phyloP scores from a whole-genome alignment of 2,329 filamentous ascomycete genomes.

The Mariannaea sp. region DNA sequence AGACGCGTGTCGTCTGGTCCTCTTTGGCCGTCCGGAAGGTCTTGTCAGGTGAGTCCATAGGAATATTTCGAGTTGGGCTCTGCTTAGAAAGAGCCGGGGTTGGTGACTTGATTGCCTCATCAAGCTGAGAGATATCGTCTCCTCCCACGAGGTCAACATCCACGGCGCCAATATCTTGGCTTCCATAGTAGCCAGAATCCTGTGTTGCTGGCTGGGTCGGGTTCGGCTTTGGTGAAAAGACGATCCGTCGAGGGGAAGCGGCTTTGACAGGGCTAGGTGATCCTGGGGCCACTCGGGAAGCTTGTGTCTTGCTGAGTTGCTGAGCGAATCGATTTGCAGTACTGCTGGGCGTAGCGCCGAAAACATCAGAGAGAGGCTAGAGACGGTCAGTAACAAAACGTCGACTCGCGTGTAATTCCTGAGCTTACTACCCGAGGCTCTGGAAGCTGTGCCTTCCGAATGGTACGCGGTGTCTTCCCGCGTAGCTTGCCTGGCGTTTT shows the following conservation, averaged over 20 bases:
- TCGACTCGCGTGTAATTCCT: slow-evolving; percentile 3
- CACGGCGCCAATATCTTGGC: slow-evolving; percentile 51
- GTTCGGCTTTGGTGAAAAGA: slow-evolving; percentile 39
- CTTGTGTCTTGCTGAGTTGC: slow-evolving; percentile 54
- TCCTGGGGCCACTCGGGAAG: slow-evolving; percentile 59
- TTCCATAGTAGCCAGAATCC: slow-evolving; percentile 76
- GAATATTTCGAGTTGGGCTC: slow-evolving; percentile 35
- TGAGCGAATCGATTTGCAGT: slow-evolving; percentile 59
- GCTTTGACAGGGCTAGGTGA: slow-evolving; percentile 43
- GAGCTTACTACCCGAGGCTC: slow-evolving; percentile 68
- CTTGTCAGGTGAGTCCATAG: slow-evolving; percentile 42
- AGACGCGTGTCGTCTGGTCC: slow-evolving; percentile 44
- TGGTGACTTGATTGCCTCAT: slow-evolving; percentile 25
- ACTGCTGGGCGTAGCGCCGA: slow-evolving; percentile 60
- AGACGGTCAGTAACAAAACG: slow-evolving; percentile 34
- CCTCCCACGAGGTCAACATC: slow-evolving; percentile 32
- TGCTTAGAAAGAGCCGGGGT: slow-evolving; percentile 25
- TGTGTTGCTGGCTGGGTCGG: slow-evolving; percentile 35
- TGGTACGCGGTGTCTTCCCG: slow-evolving; percentile 78
- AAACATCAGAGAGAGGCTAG: slow-evolving; percentile 65
- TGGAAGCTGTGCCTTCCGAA: slow-evolving; percentile 61
- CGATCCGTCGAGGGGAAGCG: slow-evolving; percentile 41
- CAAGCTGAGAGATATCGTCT: slow-evolving; percentile 27
- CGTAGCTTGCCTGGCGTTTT: slow-evolving; percentile 87
- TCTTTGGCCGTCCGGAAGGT: slow-evolving; percentile 52